Percentiles rank a stretch among this genome's conserved stretches.
Conservation (phyloP, 1,284 basidiomycete genomes). For the Sanghuangporus weigelae region DNA sequence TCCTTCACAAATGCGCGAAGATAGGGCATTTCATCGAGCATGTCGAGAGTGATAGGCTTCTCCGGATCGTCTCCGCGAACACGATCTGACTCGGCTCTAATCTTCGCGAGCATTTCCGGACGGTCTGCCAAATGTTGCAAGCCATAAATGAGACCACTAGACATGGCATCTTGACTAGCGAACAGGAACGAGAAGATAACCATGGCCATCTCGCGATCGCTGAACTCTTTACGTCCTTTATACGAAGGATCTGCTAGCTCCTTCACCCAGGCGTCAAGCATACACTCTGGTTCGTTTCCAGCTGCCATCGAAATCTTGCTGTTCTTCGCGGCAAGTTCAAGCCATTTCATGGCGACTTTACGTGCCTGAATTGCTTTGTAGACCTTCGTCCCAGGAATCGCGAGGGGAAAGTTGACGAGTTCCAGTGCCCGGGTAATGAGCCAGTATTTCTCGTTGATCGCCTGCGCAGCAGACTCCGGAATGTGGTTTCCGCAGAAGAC, state of each 20-base stretch:
- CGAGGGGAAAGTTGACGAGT: constrained; percentile 97
- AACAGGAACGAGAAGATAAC: constrained; percentile 96
- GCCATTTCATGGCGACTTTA: constrained; percentile 83
- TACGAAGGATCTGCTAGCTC: constrained; percentile 66
- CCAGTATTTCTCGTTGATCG: constrained; percentile 96
- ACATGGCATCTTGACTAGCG: constrained; percentile 98
- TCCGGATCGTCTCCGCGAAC: constrained; percentile 79
- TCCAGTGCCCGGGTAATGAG: constrained; percentile 91
- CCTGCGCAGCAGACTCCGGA: constrained; percentile 67
- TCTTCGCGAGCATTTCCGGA: constrained; percentile 85
- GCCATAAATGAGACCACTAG: constrained; percentile 85
- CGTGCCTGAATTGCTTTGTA: constrained; percentile 93
- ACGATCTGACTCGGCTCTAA: constrained; percentile 87
- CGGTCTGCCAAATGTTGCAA: constrained; percentile 96
- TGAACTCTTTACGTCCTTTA: constrained; percentile 85
- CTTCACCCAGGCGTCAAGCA: constrained; percentile 91
- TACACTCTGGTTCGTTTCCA: constrained; percentile 80
- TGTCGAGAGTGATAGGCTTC: constrained; percentile 81
- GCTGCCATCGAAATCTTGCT: constrained; percentile 84
- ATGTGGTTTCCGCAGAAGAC: constrained; percentile 95
- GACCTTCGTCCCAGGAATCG: constrained; percentile 94
- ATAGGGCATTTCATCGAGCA: constrained; percentile 92
- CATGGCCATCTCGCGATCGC: constrained; percentile 94
- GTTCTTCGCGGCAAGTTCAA: constrained; percentile 74
- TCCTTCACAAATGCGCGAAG: constrained; percentile 91